Conservation (phyloP, 179 eudicot genomes). For the Heliamphora pulchella region DNA sequence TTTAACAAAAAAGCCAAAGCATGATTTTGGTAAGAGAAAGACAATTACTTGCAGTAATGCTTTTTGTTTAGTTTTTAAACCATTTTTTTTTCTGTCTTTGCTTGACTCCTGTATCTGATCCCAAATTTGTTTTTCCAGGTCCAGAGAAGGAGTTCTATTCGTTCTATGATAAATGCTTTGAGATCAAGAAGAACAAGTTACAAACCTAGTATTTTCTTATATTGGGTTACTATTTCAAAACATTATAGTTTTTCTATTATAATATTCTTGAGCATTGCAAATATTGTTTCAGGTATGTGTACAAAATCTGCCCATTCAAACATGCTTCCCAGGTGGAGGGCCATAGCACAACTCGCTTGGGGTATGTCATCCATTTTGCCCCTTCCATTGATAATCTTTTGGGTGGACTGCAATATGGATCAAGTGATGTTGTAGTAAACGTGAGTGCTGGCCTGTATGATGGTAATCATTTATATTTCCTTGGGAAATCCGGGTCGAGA, state of each 20-base stretch:
- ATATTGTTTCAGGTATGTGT: constrained; percentile 60
- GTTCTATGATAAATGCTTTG: constrained; percentile 81
- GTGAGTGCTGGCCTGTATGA: not conserved
- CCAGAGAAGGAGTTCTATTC: constrained; percentile 87
- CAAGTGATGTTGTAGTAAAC: not conserved
- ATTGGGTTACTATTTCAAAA: not conserved
- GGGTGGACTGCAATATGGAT: not conserved
- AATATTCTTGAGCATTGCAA: constrained; percentile 14
- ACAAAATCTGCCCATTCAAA: constrained; percentile 90
- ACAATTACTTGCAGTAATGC: constrained; percentile 1
- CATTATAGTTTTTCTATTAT: not conserved
- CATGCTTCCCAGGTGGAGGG: constrained; percentile 94
- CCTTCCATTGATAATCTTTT: not conserved
- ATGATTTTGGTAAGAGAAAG: constrained; percentile 71
- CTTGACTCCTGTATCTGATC: constrained; percentile 11
- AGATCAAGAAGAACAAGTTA: constrained; percentile 88
- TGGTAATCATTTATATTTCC: constrained; percentile 1
- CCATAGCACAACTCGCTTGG: constrained; percentile 80
- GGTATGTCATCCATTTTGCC: constrained; percentile 36
- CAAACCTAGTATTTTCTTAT: not conserved
- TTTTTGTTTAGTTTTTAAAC: not conserved
- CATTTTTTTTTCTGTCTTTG: not conserved
- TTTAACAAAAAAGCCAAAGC: constrained; percentile 68
- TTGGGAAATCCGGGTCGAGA: constrained; percentile 7
- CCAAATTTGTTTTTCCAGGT: constrained; percentile 41